These are phyloP conservation scores for Yamadazyma jaroonii DNA, from an alignment of 1,139 yeast genomes.

Conservation along the genomic window DNA sequence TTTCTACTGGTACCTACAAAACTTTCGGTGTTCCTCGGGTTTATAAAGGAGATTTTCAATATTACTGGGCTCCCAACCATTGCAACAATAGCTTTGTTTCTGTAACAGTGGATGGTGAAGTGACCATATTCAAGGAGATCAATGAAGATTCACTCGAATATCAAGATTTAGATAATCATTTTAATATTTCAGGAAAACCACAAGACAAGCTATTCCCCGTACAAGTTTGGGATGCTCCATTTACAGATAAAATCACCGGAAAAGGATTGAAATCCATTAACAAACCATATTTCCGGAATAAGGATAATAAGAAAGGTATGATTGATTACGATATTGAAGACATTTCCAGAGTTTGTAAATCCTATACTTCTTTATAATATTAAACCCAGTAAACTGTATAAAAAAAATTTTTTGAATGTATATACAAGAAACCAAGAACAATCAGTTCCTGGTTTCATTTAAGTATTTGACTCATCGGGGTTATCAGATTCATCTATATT, in stretches of 20 bases:
- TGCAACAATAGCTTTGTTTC: constrained; percentile 22
- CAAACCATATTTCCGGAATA: constrained; percentile 36
- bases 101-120: constrained; percentile 52
- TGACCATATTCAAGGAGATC: constrained; percentile 25
- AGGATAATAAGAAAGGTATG: constrained; percentile 23
- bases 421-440: not conserved
- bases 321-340: constrained; percentile 41
- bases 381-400: constrained; percentile 1
- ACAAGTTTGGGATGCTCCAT: constrained; percentile 31
- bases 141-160: constrained; percentile 14
- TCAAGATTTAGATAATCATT: constrained; percentile 9
- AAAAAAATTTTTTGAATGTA: not conserved
- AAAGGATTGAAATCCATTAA: constrained; percentile 38
- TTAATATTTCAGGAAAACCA: constrained; percentile 3
- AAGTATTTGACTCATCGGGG: constrained; percentile 1
- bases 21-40: constrained; percentile 46
- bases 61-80: constrained; percentile 29
- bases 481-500: constrained; percentile 1
- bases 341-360: constrained; percentile 17
- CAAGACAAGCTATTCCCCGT: constrained; percentile 3
- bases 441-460: not conserved
- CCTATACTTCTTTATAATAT: constrained; percentile 16
- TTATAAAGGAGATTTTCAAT: constrained; percentile 25
- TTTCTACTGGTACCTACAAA: constrained; percentile 11
- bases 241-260: constrained; percentile 37